Evolutionary conservation across 1,139 yeast species (phyloP).

Genomic region (Lodderomyces jiufengensis): DNA sequence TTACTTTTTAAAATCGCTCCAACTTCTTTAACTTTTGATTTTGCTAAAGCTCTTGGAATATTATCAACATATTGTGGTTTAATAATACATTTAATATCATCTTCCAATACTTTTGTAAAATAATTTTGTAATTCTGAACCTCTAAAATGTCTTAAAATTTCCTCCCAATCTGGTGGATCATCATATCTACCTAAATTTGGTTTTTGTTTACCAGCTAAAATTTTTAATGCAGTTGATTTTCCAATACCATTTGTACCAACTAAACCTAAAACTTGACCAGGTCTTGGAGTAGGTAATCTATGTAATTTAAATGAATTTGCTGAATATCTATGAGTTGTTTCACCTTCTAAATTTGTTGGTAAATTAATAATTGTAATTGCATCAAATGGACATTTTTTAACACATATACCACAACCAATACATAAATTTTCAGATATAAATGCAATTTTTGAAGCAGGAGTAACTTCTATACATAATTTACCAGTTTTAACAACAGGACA

Average conservation of each 20-base stretch:
- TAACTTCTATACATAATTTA: slow-evolving; percentile 93
- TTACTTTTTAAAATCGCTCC: slow-evolving; percentile 77
- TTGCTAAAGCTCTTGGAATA: slow-evolving; percentile 87
- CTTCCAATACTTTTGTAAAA: slow-evolving; percentile 91
- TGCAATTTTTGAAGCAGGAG: slow-evolving; percentile 87
- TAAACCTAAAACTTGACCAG: slow-evolving; percentile 95
- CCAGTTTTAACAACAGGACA: slow-evolving; percentile 99
- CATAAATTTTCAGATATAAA: slow-evolving; percentile 93
- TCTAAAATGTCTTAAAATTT: slow-evolving; percentile 83
- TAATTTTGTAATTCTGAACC: slow-evolving; percentile 97
- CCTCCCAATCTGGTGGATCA: slow-evolving; percentile 97
- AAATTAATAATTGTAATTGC: slow-evolving; percentile 93
- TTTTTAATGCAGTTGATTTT: slow-evolving; percentile 95
- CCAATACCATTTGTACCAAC: slow-evolving; percentile 99
- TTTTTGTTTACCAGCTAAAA: slow-evolving; percentile 96
- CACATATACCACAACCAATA: slow-evolving; percentile 99
- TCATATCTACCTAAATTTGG: slow-evolving; percentile 93
- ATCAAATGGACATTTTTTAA: slow-evolving; percentile 95
- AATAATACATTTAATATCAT: slow-evolving; percentile 87
- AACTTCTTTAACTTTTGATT: slow-evolving; percentile 84
- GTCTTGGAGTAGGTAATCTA: slow-evolving; percentile 96
- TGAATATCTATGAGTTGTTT: slow-evolving; percentile 95
- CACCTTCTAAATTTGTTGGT: slow-evolving; percentile 89
- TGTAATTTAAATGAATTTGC: slow-evolving; percentile 97
- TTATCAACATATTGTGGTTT: slow-evolving; percentile 98